Evolutionary conservation across 495 filamentous ascomycete genomes (phyloP).

Genomic region (Gamarada debralockiae): DNA sequence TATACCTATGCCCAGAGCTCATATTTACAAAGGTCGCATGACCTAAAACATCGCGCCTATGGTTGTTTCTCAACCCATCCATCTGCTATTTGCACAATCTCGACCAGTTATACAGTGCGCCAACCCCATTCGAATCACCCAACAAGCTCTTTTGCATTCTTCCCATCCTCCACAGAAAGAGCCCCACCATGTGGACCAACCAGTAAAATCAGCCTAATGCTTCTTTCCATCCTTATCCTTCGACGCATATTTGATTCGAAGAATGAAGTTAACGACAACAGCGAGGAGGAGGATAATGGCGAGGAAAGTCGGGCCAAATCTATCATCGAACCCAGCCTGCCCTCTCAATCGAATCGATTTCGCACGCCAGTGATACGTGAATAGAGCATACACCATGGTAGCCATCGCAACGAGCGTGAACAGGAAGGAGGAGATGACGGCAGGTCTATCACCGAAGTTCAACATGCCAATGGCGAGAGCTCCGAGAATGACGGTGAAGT

Average conservation of each 20-base stretch:
- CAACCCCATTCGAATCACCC: neutral
- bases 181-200: neutral
- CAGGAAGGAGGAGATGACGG: slow-evolving; percentile 84
- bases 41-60: neutral
- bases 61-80: neutral
- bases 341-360: slow-evolving; percentile 87
- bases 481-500: slow-evolving; percentile 97
- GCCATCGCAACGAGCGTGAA: slow-evolving; percentile 96
- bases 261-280: slow-evolving; percentile 89
- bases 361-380: slow-evolving; percentile 95
- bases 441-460: slow-evolving; percentile 94
- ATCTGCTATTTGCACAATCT: neutral
- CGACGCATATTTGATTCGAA: slow-evolving; percentile 52
- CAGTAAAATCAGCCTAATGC: neutral
- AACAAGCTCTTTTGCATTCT: neutral
- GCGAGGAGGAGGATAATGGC: slow-evolving; percentile 79
- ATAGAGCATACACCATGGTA: slow-evolving; percentile 90
- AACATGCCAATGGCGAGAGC: slow-evolving; percentile 93
- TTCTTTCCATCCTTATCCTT: slow-evolving; percentile 17
- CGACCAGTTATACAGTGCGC: neutral
- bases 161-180: slow-evolving; percentile 1
- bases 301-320: slow-evolving; percentile 86
- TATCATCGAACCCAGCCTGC: slow-evolving; percentile 93
- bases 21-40: neutral
- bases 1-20: neutral